These are phyloP conservation scores for Elaeis oleifera DNA, from an alignment of 202 grass and related monocot species.

Conservation along the genomic window DNA sequence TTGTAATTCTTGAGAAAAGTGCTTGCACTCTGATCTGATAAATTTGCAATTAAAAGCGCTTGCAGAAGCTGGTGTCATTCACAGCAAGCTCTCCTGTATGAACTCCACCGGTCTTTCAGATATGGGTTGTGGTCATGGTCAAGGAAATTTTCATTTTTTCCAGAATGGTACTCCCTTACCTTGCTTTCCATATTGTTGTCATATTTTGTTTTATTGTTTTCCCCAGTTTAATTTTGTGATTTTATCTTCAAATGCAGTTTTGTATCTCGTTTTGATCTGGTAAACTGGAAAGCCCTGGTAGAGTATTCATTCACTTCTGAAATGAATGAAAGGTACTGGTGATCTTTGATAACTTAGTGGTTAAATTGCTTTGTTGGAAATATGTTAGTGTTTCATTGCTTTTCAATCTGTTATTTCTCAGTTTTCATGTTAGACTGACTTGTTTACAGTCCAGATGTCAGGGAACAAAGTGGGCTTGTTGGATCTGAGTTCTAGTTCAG, in stretches of 20 bases:
- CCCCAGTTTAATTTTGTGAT: background rate
- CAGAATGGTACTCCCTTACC: slow-evolving; percentile 54
- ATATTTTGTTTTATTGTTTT: background rate
- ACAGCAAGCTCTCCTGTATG: slow-evolving; percentile 48
- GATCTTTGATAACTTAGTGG: slow-evolving; percentile 14
- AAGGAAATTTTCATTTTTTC: slow-evolving; percentile 49
- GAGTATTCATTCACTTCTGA: slow-evolving; percentile 51
- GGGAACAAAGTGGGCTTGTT: slow-evolving; percentile 53
- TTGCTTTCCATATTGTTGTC: slow-evolving; percentile 1
- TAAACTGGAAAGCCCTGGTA: slow-evolving; percentile 75
- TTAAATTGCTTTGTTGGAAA: slow-evolving; percentile 21
- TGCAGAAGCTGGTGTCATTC: slow-evolving; percentile 82
- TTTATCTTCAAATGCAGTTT: slow-evolving; percentile 38
- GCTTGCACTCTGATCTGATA: slow-evolving; percentile 11
- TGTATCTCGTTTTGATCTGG: slow-evolving; percentile 65
- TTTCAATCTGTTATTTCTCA: background rate
- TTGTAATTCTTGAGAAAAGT: slow-evolving; percentile 8
- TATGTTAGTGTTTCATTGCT: slow-evolving; percentile 16
- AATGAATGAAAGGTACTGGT: slow-evolving; percentile 65
- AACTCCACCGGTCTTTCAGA: slow-evolving; percentile 29
- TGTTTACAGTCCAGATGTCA: slow-evolving; percentile 99
- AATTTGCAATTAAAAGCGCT: slow-evolving; percentile 50
- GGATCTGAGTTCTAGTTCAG: slow-evolving; percentile 57
- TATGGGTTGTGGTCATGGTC: slow-evolving; percentile 13
- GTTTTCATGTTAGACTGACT: slow-evolving; percentile 60